Conservation (phyloP, 1,284 basidiomycete genomes). For the Pyrrhoderma lamaoense region DNA sequence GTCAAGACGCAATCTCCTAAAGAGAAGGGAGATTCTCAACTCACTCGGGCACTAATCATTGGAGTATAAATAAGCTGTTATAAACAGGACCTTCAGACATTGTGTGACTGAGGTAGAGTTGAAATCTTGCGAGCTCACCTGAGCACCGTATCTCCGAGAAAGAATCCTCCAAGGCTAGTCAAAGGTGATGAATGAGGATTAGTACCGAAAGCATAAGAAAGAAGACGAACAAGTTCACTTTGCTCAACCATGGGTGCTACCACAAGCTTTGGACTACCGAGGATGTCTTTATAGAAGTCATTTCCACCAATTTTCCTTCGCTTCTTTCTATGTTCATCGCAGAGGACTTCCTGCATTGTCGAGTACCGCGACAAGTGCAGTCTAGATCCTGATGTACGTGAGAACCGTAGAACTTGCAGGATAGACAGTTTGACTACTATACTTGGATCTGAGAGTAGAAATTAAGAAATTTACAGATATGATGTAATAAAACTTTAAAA, state of each 20-base stretch:
- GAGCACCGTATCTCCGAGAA: conserved; percentile 79
- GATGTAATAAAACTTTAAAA: too few species aligned
- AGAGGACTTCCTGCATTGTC: not conserved
- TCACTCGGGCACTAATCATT: conserved; percentile 92
- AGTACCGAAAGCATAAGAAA: conserved; percentile 13
- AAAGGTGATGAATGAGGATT: not conserved
- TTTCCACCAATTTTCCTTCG: conserved; percentile 63
- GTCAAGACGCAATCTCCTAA: too few species aligned
- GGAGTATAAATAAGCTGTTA: conserved; percentile 82
- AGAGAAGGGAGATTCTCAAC: conserved; percentile 4
- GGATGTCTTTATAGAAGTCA: conserved; percentile 69
- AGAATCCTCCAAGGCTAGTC: conserved; percentile 85
- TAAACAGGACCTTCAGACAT: conserved; percentile 2
- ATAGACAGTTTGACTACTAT: too few species aligned
- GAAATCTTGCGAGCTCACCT: conserved; percentile 37
- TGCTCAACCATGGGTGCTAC: conserved; percentile 99
- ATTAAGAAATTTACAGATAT: too few species aligned
- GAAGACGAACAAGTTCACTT: conserved; percentile 77
- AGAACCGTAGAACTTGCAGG: too few species aligned
- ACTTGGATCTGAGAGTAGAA: too few species aligned
- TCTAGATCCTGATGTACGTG: too few species aligned
- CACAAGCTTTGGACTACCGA: conserved; percentile 82
- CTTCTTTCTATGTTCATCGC: conserved; percentile 9
- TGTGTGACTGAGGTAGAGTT: conserved; percentile 11
- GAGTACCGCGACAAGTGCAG: too few species aligned